Conservation (phyloP, 179 eudicot genomes). For the Monotropa hypopitys region DNA sequence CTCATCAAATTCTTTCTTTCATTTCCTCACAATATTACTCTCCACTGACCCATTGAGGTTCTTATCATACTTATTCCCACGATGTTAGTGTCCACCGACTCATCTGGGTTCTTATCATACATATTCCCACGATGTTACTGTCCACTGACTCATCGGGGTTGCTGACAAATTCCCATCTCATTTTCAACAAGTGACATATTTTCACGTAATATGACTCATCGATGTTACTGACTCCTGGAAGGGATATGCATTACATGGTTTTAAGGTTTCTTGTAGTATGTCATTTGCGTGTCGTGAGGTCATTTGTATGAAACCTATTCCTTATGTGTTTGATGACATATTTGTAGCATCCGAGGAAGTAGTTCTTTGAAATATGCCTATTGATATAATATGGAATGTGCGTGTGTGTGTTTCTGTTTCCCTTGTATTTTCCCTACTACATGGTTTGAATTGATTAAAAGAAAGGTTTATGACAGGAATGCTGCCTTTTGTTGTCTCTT, state of each 20-base stretch:
- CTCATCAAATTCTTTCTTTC: no score
- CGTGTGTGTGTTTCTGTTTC: no score
- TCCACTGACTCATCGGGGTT: no score
- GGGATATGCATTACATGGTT: background rate
- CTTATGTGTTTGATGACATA: background rate
- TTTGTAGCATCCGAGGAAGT: background rate
- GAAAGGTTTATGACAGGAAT: slow-evolving; percentile 44
- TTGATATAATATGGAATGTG: background rate
- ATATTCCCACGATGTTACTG: no score
- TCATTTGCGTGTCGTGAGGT: background rate
- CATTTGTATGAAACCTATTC: background rate
- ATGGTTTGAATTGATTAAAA: background rate
- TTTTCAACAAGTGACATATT: no score
- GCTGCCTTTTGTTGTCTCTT: slow-evolving; percentile 62
- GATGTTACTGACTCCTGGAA: background rate
- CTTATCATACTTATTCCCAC: no score
- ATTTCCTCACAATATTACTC: no score
- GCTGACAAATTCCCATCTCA: no score
- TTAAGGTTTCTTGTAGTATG: background rate
- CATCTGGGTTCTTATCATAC: no score
- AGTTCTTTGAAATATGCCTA: background rate
- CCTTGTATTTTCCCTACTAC: background rate
- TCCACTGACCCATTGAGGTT: no score
- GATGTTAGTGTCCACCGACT: no score
- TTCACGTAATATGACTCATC: no score